phyloP scores from a whole-genome alignment of 2,329 filamentous ascomycete species.

The Penicillium hesseltinei region DNA sequence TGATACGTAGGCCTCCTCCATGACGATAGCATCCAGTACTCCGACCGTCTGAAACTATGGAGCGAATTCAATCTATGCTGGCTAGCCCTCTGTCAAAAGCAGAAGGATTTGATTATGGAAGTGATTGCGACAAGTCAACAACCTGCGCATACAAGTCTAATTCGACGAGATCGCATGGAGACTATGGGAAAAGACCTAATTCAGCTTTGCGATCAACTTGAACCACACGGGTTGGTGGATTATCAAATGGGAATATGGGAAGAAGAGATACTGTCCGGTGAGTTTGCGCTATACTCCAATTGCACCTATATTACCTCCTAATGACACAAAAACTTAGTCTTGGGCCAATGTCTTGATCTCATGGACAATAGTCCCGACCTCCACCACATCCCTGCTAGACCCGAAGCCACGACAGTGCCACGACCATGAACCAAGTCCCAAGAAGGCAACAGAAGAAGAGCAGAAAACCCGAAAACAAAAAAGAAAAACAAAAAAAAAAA shows the following conservation, averaged over 20 bases:
- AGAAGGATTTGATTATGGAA: slow-evolving; percentile 69
- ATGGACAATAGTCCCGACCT: slow-evolving; percentile 43
- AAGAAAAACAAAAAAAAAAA: not conserved
- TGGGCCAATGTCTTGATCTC: slow-evolving; percentile 54
- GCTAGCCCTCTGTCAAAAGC: slow-evolving; percentile 77
- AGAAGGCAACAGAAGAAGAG: not conserved
- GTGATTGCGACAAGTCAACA: slow-evolving; percentile 60
- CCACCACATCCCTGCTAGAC: slow-evolving; percentile 21
- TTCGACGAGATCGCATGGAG: slow-evolving; percentile 68
- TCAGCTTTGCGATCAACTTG: slow-evolving; percentile 78
- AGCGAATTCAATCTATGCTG: slow-evolving; percentile 92
- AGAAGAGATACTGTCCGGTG: slow-evolving; percentile 82
- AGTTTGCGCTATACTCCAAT: slow-evolving; percentile 37
- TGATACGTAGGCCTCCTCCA: slow-evolving; percentile 68
- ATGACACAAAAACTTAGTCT: slow-evolving; percentile 38
- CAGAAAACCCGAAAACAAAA: not conserved
- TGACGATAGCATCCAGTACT: slow-evolving; percentile 74
- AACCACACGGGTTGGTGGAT: slow-evolving; percentile 90
- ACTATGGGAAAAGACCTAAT: slow-evolving; percentile 81
- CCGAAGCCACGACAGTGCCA: slow-evolving; percentile 22
- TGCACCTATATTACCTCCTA: not conserved
- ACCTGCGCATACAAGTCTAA: slow-evolving; percentile 58
- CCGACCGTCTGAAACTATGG: slow-evolving; percentile 81
- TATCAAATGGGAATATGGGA: slow-evolving; percentile 98
- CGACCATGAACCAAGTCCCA: slow-evolving; percentile 22